Evolutionary conservation across 306 rosid genomes (phyloP).

Genomic region (Inga laurina): DNA sequence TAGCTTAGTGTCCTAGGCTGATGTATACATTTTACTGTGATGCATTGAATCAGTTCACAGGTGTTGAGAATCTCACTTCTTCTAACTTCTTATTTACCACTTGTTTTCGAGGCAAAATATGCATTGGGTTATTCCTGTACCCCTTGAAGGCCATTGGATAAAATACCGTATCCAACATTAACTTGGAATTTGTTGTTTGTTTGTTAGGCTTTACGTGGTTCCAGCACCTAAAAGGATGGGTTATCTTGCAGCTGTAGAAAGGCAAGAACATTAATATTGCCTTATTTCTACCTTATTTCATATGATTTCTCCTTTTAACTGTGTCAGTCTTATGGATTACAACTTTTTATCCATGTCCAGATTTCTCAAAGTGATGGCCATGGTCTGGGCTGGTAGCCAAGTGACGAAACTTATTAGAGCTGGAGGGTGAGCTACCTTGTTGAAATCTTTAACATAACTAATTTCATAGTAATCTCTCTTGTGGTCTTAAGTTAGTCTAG

Average conservation of each 20-base stretch:
- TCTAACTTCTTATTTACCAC: constrained; percentile 2
- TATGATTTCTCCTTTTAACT: not conserved
- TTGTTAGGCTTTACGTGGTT: constrained; percentile 78
- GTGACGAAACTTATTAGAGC: constrained; percentile 85
- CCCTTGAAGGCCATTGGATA: not conserved
- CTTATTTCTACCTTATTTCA: not conserved
- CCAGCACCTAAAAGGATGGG: constrained; percentile 90
- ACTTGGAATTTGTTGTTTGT: constrained; percentile 28
- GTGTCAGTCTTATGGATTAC: constrained; percentile 11
- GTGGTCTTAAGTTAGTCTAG: not conserved
- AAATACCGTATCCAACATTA: constrained; percentile 12
- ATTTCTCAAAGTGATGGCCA: constrained; percentile 90
- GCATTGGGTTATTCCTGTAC: not conserved
- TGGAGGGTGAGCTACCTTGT: constrained; percentile 70
- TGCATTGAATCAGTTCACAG: not conserved
- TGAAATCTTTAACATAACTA: constrained; percentile 11
- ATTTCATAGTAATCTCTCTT: constrained; percentile 6
- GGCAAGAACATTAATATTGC: constrained; percentile 40
- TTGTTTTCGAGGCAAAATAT: not conserved
- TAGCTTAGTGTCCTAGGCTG: not conserved
- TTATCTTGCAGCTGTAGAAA: constrained; percentile 74
- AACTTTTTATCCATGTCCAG: constrained; percentile 44
- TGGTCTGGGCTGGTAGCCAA: constrained; percentile 99
- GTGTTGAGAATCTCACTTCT: not conserved
- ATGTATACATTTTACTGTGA: not conserved